Evolutionary conservation across 176 grass and related monocot genomes (phyloP).

Genomic region (Leersia perrieri): DNA sequence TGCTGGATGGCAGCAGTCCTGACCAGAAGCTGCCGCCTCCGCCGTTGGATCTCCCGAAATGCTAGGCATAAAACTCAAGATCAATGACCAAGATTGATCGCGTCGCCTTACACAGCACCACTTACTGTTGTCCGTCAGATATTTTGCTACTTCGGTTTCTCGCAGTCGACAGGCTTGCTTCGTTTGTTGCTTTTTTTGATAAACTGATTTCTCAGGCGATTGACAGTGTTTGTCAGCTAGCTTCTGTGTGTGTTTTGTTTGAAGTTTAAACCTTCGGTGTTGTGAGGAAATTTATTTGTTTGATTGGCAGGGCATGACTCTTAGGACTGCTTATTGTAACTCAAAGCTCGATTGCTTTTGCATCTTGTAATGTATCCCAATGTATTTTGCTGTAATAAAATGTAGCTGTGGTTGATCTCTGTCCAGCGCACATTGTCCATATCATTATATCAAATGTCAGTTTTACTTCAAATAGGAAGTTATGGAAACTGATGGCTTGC

Average conservation of each 20-base stretch:
- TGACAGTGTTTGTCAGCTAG: slow-evolving; percentile 6
- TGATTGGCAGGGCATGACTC: not conserved
- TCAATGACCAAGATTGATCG: not conserved
- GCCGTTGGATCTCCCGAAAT: slow-evolving; percentile 65
- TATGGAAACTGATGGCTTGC: too few relatives aligned
- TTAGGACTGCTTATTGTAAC: slow-evolving; percentile 25
- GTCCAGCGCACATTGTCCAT: not conserved
- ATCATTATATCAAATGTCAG: not conserved
- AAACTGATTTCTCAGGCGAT: slow-evolving; percentile 18
- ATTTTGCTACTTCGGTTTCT: slow-evolving; percentile 6
- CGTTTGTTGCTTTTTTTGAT: not conserved
- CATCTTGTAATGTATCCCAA: not conserved
- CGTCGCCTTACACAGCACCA: not conserved
- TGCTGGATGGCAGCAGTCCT: slow-evolving; percentile 53
- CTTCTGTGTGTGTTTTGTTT: not conserved
- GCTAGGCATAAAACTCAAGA: slow-evolving; percentile 31
- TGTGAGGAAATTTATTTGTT: not conserved
- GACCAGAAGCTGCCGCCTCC: slow-evolving; percentile 66
- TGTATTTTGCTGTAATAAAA: slow-evolving; percentile 30
- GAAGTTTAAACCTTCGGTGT: not conserved
- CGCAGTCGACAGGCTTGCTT: not conserved
- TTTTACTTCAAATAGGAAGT: too few relatives aligned
- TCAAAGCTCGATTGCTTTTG: slow-evolving; percentile 12
- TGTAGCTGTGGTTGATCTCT: not conserved
- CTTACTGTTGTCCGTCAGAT: not conserved